A percentile compares a stretch with the other conserved stretches of the same genome.
Evolutionary conservation across 805 yeast genomes (phyloP).

Genomic region (Hanseniaspora osmophila): DNA sequence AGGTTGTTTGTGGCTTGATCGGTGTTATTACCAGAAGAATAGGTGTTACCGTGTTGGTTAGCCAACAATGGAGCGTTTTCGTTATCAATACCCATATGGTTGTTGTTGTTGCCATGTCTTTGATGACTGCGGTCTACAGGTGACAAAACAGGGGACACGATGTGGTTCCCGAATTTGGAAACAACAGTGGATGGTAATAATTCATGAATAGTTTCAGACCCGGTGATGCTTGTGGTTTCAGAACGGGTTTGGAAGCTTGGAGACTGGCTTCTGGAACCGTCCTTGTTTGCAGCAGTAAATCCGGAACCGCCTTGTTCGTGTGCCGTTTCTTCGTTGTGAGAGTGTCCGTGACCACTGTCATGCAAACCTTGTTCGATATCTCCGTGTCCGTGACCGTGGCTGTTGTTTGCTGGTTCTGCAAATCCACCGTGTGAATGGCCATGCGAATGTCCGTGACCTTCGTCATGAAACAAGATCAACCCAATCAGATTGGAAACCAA

Average conservation of each 20-base stretch:
- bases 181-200: conserved; percentile 36
- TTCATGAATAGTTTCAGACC: conserved; percentile 9
- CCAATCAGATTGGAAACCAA: conserved; percentile 74
- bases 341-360: conserved; percentile 15
- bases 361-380: conserved; percentile 6
- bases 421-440: conserved; percentile 34
- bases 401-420: too few relatives aligned
- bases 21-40: too few relatives aligned
- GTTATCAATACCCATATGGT: conserved; percentile 10
- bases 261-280: too few relatives aligned
- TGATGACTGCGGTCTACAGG: neutral
- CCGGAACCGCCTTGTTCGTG: conserved; percentile 11
- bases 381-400: conserved; percentile 32
- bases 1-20: too few relatives aligned
- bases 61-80: conserved; percentile 26
- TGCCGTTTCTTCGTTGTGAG: neutral
- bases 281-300: neutral
- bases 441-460: conserved; percentile 46
- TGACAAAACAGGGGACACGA: conserved; percentile 2
- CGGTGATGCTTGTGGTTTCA: conserved; percentile 8
- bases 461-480: conserved; percentile 76
- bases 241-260: neutral
- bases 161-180: conserved; percentile 15
- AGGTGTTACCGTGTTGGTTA: too few relatives aligned
- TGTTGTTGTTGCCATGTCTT: too few relatives aligned